Evolutionary conservation across 106 monocot species (phyloP).

Genomic region (Alisma plantagoaquatica): DNA sequence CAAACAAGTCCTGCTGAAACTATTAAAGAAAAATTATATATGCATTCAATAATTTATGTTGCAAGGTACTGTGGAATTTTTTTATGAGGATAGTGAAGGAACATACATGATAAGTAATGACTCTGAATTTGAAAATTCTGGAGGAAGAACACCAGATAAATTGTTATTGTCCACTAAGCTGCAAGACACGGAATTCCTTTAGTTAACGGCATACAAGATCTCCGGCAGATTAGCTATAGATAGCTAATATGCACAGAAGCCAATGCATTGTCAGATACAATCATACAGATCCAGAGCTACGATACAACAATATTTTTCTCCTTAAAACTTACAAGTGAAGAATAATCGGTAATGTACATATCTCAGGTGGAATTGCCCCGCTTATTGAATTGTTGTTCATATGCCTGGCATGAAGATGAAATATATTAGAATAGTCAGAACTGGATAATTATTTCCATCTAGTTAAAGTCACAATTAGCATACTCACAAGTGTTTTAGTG

Average conservation of each 20-base stretch:
- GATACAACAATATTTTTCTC: neutral
- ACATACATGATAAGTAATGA: conserved; percentile 1
- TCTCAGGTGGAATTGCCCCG: neutral
- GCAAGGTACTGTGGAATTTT: no score
- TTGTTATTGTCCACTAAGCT: conserved; percentile 4
- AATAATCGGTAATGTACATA: neutral
- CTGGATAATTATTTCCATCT: neutral
- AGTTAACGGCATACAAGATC: neutral
- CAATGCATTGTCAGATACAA: neutral
- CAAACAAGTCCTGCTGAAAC: no score
- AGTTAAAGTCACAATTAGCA: no score
- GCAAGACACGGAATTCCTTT: neutral
- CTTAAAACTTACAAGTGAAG: conserved; percentile 5
- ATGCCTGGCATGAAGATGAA: neutral
- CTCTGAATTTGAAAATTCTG: neutral
- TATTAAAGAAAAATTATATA: no score
- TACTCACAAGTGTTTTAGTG: conserved; percentile 2
- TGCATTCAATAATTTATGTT: no score
- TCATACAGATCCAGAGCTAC: neutral
- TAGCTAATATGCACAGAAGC: neutral
- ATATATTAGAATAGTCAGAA: neutral
- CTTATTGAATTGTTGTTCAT: conserved; percentile 5
- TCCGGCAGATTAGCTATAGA: no score
- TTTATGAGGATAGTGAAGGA: no score
- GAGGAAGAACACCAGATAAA: conserved; percentile 3